Evolutionary conservation across 1,284 basidiomycete genomes (phyloP).

Genomic region (Sporisorium exsertum): DNA sequence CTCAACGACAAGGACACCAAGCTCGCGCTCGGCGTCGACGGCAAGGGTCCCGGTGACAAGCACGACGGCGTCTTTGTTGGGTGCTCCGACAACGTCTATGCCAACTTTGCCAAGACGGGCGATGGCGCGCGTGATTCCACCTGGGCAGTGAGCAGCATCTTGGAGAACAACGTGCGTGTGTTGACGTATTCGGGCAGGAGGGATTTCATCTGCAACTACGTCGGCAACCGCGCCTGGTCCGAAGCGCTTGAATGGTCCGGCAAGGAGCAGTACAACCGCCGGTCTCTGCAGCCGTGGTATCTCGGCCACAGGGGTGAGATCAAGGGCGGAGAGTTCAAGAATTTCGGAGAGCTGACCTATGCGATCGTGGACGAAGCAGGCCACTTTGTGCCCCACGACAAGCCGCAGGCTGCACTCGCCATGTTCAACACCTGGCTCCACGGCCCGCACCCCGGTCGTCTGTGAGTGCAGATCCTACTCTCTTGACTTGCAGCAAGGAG

Average conservation of each 20-base stretch:
- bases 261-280: constrained; percentile 49
- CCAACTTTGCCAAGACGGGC: constrained; percentile 62
- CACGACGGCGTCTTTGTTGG: constrained; percentile 65
- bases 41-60: constrained; percentile 56
- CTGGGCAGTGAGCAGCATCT: constrained; percentile 60
- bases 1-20: constrained; percentile 58
- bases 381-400: constrained; percentile 67
- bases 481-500: too few species aligned
- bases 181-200: constrained; percentile 58
- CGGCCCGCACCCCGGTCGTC: constrained; percentile 21
- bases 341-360: constrained; percentile 54
- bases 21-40: constrained; percentile 58
- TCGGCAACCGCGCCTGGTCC: constrained; percentile 62
- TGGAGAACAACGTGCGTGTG: constrained; percentile 57
- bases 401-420: constrained; percentile 52
- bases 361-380: constrained; percentile 59
- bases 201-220: constrained; percentile 67
- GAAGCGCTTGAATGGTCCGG: constrained; percentile 58
- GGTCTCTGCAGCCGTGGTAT: constrained; percentile 52
- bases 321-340: constrained; percentile 55
- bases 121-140: constrained; percentile 63
- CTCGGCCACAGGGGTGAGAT: constrained; percentile 3
- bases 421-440: constrained; percentile 66
- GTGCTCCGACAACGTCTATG: constrained; percentile 64
- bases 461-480: neutral